These are phyloP conservation scores for Cicer arietinum DNA, from an alignment of 306 rosid genomes.

Conservation along the genomic window DNA sequence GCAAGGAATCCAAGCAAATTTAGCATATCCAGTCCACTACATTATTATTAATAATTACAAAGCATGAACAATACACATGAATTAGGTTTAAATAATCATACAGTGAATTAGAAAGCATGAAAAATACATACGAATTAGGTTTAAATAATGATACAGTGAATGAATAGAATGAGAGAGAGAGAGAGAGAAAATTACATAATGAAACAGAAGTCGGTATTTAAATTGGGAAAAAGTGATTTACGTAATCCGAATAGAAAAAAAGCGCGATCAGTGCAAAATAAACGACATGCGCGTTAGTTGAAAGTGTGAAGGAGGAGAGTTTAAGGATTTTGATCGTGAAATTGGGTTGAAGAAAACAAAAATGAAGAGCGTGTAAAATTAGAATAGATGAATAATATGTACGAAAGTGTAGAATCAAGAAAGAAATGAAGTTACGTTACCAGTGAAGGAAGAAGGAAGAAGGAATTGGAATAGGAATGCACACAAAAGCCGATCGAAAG, in stretches of 20 bases:
- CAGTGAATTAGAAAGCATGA: neutral
- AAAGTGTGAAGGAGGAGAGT: neutral
- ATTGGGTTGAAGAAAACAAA: neutral
- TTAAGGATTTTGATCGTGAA: neutral
- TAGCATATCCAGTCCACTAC: neutral
- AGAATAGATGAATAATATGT: constrained; percentile 10
- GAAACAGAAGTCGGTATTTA: constrained; percentile 1
- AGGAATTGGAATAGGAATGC: constrained; percentile 36
- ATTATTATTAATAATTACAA: constrained; percentile 17
- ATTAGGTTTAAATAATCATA: constrained; percentile 5
- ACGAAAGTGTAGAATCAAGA: constrained; percentile 20
- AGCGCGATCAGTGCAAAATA: neutral
- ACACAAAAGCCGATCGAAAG: neutral
- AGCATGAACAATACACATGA: neutral
- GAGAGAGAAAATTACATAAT: neutral
- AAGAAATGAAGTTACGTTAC: constrained; percentile 34
- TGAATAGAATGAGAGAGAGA: neutral
- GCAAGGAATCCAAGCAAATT: constrained; percentile 2
- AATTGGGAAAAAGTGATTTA: neutral
- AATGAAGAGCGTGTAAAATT: neutral
- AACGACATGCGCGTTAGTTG: neutral
- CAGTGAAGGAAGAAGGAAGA: neutral
- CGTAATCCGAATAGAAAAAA: constrained; percentile 11
- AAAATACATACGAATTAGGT: constrained; percentile 3
- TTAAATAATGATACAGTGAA: constrained; percentile 1